Evolutionary conservation across 768 basidiomycete species (phyloP), one percentile per base, ranked within the genome.

Genomic region (Hirschioporus abietinus): DNA sequence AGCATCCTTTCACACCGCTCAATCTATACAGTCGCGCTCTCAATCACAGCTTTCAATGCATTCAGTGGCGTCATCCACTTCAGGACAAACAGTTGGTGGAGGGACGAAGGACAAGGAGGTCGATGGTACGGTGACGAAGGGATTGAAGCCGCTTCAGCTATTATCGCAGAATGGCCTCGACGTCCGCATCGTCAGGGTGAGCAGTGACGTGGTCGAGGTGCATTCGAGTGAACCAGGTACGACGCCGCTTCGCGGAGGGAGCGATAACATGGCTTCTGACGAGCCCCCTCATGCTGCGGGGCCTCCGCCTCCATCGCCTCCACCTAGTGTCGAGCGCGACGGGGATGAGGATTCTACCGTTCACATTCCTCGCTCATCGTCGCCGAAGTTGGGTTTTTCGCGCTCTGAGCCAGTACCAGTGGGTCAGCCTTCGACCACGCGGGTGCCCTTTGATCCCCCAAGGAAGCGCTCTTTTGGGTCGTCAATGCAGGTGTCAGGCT

Each of bases 281-380:
- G 74, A 75, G 66, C 74, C 77, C 9, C 71, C 76, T 36, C 67
- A 64, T 36, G 76, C 75, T 68, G 64, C 76, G 58, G 86, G 87
- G n/a, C 87, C 86, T 9, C 86, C 85, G 0, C 86, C 86, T 1
- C 86, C 87, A 10, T 87, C 83, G 0, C 82, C 82, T 0, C 82
- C 82, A 10, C 81, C 81, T 24, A 83, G 82, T 70, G 75, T 68
- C 26, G 74, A 72, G 64, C 72, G 71, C 52, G 70, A 67, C 52
- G 70, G 68, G 7, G 71, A 67, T 5, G 64, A 70, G 17, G 52
- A 67, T 10, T 25, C 34, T 74, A 72, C 35, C 73, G 73, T 63
- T 73, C 71, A 1, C 78, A 76, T 58, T 76, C 65, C 71, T 78
- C n/a, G 75, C 78, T 42, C 70, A 69, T 25, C 65, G 36, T n/a